Conservation (phyloP, 768 basidiomycete genomes). For the Tylopilus sp. region DNA sequence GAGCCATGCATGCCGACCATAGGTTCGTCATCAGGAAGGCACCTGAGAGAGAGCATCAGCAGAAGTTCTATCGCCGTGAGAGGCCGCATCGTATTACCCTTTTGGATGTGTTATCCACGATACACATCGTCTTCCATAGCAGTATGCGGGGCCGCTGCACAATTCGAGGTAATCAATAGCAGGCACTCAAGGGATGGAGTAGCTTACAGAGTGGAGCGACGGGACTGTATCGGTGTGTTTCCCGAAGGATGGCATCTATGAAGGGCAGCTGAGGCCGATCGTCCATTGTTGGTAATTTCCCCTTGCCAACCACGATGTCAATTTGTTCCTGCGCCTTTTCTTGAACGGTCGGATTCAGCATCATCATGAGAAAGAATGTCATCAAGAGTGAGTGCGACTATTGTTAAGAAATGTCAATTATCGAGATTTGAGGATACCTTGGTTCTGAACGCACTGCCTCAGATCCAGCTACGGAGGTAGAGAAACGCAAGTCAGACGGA, state of each 20-base stretch:
- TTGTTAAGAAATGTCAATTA: not conserved
- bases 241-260: not conserved
- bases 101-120: not conserved
- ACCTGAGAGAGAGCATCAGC: not conserved
- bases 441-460: not conserved
- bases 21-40: conserved; percentile 1
- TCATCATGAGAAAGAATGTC: not conserved
- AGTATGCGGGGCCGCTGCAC: not conserved
- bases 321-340: conserved; percentile 10
- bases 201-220: not conserved
- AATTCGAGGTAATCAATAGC: not conserved
- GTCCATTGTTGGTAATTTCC: not conserved
- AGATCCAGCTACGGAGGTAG: not conserved
- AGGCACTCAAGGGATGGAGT: not conserved
- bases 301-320: conserved; percentile 3
- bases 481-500: not conserved
- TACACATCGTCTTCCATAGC: not conserved
- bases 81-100: not conserved
- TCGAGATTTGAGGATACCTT: not conserved
- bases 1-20: conserved; percentile 10
- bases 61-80: not conserved
- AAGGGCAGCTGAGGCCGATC: not conserved
- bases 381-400: not conserved
- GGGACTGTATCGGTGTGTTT: not conserved
- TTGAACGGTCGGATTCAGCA: not conserved